These are phyloP conservation scores for Aspergillus asperescens DNA, from an alignment of 495 filamentous ascomycete species.

Conservation along the genomic window DNA sequence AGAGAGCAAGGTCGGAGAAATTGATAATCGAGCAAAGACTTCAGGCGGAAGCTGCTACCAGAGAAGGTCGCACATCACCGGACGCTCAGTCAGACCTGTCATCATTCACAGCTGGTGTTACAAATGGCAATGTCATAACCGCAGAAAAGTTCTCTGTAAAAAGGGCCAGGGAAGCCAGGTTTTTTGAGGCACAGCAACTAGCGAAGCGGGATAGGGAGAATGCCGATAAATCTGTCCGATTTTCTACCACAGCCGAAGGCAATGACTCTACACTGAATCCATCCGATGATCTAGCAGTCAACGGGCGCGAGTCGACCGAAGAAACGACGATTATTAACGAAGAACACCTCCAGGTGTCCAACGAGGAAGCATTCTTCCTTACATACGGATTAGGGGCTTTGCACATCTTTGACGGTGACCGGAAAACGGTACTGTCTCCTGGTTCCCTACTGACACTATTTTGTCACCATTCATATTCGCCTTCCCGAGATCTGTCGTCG, in stretches of 20 bases:
- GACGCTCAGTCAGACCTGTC: conserved; percentile 10
- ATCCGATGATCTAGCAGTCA: conserved; percentile 26
- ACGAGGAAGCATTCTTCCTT: conserved; percentile 92
- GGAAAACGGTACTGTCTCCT: conserved; percentile 34
- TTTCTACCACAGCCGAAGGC: conserved; percentile 56
- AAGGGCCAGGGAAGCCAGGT: conserved; percentile 37
- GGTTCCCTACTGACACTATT: conserved; percentile 56
- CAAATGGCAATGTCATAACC: conserved; percentile 16
- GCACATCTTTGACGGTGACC: conserved; percentile 53
- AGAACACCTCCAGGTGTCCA: conserved; percentile 85
- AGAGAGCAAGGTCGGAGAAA: conserved; percentile 78
- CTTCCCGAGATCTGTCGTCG: conserved; percentile 38
- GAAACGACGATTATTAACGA: conserved; percentile 54
- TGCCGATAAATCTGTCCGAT: conserved; percentile 57
- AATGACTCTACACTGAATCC: conserved; percentile 48
- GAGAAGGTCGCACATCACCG: conserved; percentile 21
- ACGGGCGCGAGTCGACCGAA: conserved; percentile 15
- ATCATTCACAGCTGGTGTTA: conserved; percentile 16
- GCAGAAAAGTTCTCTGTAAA: conserved; percentile 39
- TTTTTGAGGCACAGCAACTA: conserved; percentile 24
- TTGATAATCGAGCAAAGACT: conserved; percentile 71
- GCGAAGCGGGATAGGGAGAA: conserved; percentile 18
- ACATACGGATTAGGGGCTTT: conserved; percentile 77
- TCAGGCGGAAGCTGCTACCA: conserved; percentile 51
- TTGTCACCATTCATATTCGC: conserved; percentile 63